phyloP scores from a whole-genome alignment of 2,329 filamentous ascomycete genomes.

The Clonostachys rhizophaga region DNA sequence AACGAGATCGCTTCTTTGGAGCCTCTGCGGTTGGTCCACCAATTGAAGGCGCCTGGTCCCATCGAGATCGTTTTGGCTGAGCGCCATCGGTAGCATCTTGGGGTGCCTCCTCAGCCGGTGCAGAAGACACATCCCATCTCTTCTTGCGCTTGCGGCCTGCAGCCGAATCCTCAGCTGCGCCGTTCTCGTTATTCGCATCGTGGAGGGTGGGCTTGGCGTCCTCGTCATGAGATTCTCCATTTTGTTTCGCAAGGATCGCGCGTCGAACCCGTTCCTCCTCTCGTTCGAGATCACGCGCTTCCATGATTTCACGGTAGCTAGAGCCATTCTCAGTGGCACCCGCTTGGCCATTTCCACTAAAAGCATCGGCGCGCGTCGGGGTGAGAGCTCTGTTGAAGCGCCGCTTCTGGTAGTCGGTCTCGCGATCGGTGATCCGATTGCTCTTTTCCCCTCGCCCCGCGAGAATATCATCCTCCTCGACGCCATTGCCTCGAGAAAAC shows the following conservation, averaged over 20 bases:
- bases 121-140: constrained; percentile 76
- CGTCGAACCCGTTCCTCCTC: constrained; percentile 85
- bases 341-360: constrained; percentile 69
- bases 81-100: constrained; percentile 46
- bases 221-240: constrained; percentile 51
- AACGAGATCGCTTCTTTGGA: constrained; percentile 75
- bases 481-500: constrained; percentile 77
- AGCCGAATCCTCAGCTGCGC: constrained; percentile 58
- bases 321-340: constrained; percentile 66
- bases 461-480: constrained; percentile 89
- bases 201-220: constrained; percentile 71
- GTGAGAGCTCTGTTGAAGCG: constrained; percentile 85
- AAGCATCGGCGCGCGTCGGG: constrained; percentile 80
- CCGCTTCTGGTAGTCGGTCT: constrained; percentile 97
- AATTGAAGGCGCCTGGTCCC: constrained; percentile 74
- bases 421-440: constrained; percentile 84
- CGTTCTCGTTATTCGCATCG: constrained; percentile 68
- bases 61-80: constrained; percentile 75
- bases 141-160: constrained; percentile 81
- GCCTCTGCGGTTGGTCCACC: constrained; percentile 49
- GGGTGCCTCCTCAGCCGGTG: constrained; percentile 28
- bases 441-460: constrained; percentile 80
- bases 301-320: constrained; percentile 89
- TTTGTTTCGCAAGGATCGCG: constrained; percentile 75
- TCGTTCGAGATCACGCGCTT: constrained; percentile 80